Evolutionary conservation across 768 basidiomycete genomes (phyloP).

Genomic region (Rhodotorula toruloides): DNA sequence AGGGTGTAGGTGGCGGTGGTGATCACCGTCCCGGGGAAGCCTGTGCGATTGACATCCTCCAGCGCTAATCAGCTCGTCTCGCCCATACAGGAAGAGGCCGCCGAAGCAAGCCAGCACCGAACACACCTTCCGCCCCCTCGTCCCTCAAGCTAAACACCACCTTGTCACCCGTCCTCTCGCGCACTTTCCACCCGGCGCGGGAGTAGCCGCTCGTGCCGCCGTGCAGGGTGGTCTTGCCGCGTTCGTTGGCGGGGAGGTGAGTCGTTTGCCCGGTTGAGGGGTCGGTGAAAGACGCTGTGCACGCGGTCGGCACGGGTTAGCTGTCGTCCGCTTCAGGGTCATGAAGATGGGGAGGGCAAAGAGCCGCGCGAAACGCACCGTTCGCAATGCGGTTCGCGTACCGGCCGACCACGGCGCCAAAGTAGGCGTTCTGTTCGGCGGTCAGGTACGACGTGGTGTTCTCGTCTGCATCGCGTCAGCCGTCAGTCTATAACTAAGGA

Average conservation of each 20-base stretch:
- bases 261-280: neutral
- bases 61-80: no score
- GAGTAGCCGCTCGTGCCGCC: constrained; percentile 18
- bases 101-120: no score
- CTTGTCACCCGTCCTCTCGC: neutral
- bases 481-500: no score
- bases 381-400: constrained; percentile 21
- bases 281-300: constrained; percentile 7
- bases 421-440: constrained; percentile 10
- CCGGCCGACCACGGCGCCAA: constrained; percentile 17
- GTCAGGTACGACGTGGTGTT: neutral
- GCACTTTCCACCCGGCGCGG: constrained; percentile 9
- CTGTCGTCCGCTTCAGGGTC: neutral
- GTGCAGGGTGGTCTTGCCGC: constrained; percentile 8
- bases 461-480: neutral
- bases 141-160: constrained; percentile 12
- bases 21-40: constrained; percentile 22
- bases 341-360: neutral
- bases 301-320: neutral
- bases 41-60: neutral
- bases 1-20: constrained; percentile 8
- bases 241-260: constrained; percentile 2
- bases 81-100: neutral
- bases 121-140: constrained; percentile 10
- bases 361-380: neutral